These are phyloP conservation scores for Magnaporthiopsis rhizophila DNA, from an alignment of 2,329 filamentous ascomycete genomes.

Conservation along the genomic window DNA sequence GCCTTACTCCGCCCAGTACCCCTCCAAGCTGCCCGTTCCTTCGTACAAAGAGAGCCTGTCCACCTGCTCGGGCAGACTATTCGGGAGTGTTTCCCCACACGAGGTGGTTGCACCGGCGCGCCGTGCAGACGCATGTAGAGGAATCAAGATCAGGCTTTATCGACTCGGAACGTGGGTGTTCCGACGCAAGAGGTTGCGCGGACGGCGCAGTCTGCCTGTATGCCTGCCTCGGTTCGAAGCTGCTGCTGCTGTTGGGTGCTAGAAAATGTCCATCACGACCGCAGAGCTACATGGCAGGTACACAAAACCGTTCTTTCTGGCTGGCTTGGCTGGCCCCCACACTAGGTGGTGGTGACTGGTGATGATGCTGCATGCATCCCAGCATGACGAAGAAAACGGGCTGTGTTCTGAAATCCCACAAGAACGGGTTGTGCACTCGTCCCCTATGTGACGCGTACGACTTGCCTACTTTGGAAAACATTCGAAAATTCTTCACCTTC, in stretches of 20 bases:
- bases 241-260: too few relatives aligned
- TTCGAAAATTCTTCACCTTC: background rate
- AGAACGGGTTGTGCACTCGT: background rate
- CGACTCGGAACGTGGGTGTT: background rate
- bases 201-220: too few relatives aligned
- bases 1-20: too few relatives aligned
- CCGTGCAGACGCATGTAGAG: background rate
- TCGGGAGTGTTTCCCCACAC: background rate
- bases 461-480: background rate
- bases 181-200: too few relatives aligned
- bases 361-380: background rate
- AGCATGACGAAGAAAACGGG: background rate
- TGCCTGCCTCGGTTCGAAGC: too few relatives aligned
- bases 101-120: background rate
- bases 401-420: background rate
- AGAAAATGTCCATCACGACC: too few relatives aligned
- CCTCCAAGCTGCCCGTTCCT: too few relatives aligned
- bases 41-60: background rate
- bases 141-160: background rate
- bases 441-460: background rate
- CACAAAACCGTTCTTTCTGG: too few relatives aligned
- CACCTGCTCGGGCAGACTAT: background rate
- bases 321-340: background rate
- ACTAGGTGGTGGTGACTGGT: background rate
- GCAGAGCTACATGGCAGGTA: too few relatives aligned